Conservation (phyloP, 1,139 yeast species). For the Pichia sp. region DNA sequence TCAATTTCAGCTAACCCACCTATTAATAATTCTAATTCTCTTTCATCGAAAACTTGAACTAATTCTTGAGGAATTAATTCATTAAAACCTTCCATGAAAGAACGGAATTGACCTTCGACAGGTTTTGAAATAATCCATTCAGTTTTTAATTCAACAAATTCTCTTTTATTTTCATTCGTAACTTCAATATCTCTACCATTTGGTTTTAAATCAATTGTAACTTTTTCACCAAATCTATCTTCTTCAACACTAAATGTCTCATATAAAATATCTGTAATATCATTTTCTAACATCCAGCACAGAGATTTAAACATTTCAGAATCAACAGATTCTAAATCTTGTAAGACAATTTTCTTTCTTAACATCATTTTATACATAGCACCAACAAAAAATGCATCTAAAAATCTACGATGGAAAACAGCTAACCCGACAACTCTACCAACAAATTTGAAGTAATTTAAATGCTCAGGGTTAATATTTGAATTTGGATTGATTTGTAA, state of each 20-base stretch:
- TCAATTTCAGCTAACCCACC: conserved; percentile 99
- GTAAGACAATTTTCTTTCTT: conserved; percentile 86
- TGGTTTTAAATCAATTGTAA: conserved; percentile 83
- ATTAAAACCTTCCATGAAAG: conserved; percentile 94
- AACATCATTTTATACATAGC: conserved; percentile 98
- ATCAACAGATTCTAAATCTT: conserved; percentile 98
- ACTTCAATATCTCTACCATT: conserved; percentile 85
- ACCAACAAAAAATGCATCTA: conserved; percentile 97
- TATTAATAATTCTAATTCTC: conserved; percentile 90
- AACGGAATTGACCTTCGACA: conserved; percentile 92
- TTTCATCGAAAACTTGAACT: conserved; percentile 93
- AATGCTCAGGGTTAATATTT: conserved; percentile 96
- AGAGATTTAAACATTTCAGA: conserved; percentile 91
- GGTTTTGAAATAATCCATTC: conserved; percentile 95
- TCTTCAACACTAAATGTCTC: conserved; percentile 93
- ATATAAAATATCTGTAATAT: conserved; percentile 79
- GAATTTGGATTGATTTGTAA: conserved; percentile 96
- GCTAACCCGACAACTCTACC: conserved; percentile 98
- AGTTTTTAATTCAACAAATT: conserved; percentile 88
- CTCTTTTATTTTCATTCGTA: conserved; percentile 89
- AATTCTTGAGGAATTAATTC: conserved; percentile 95
- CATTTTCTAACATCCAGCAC: conserved; percentile 94
- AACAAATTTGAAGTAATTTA: conserved; percentile 94
- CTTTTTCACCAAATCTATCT: conserved; percentile 91
- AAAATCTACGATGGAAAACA: conserved; percentile 94